Percentiles rank a stretch among this genome's conserved stretches.
phyloP scores from a whole-genome alignment of 352 stramenopile genomes.

The Phytophthora vignae region DNA sequence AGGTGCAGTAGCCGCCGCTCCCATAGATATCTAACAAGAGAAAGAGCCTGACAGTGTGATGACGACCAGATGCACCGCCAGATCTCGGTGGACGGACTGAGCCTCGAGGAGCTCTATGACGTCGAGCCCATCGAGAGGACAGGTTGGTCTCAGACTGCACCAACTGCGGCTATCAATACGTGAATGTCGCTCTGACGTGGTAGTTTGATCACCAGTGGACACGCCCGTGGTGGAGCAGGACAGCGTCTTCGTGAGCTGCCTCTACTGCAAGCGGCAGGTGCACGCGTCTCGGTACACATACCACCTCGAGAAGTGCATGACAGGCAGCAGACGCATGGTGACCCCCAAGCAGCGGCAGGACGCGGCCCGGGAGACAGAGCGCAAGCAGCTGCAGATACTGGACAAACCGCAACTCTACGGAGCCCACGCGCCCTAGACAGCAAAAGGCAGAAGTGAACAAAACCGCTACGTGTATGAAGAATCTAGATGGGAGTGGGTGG shows the following conservation, averaged over 20 bases:
- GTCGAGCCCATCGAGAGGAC: slow-evolving; percentile 61
- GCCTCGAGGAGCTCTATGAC: slow-evolving; percentile 78
- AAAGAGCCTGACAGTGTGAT: neutral
- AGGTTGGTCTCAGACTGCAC: slow-evolving; percentile 15
- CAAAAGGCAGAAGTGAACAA: slow-evolving; percentile 1
- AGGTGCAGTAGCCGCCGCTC: slow-evolving; percentile 35
- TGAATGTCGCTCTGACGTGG: neutral
- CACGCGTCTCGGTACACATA: slow-evolving; percentile 76
- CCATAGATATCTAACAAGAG: neutral
- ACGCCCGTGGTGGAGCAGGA: no score
- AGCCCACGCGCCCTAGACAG: slow-evolving; percentile 14
- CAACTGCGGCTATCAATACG: neutral
- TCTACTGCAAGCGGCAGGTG: slow-evolving; percentile 72
- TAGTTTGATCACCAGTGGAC: no score
- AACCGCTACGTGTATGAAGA: slow-evolving; percentile 10
- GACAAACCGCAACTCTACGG: slow-evolving; percentile 42
- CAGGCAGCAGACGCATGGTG: slow-evolving; percentile 56
- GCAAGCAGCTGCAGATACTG: slow-evolving; percentile 47
- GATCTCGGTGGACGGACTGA: slow-evolving; percentile 66
- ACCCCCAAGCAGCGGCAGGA: slow-evolving; percentile 48
- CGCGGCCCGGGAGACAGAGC: slow-evolving; percentile 43
- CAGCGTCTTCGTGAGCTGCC: no score
- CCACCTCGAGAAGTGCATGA: slow-evolving; percentile 82
- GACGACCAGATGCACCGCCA: slow-evolving; percentile 63
- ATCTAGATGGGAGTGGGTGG: slow-evolving; percentile 4